Evolutionary conservation across 1,284 basidiomycete species (phyloP).

Genomic region (Leccinum subrobustum): DNA sequence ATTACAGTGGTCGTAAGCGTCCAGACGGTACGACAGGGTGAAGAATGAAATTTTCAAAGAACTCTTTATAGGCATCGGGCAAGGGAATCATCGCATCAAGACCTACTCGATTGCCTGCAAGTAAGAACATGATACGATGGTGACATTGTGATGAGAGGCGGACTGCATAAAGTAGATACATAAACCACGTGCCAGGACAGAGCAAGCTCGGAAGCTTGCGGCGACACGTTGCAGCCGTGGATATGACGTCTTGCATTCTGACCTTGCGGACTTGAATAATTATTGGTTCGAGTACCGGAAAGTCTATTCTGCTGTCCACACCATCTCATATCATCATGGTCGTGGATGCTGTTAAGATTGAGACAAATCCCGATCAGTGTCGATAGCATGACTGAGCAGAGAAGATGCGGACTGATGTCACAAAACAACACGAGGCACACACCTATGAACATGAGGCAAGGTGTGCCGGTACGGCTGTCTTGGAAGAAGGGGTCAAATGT

Average conservation of each 20-base stretch:
- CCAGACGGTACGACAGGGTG: slow-evolving; percentile 13
- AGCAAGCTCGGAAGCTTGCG: slow-evolving; percentile 36
- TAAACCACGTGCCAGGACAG: slow-evolving; percentile 34
- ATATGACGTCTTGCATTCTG: slow-evolving; percentile 7
- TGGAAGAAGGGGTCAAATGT: neutral
- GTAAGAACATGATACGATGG: slow-evolving; percentile 7
- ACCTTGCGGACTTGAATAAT: neutral
- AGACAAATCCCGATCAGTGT: neutral
- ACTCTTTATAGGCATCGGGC: slow-evolving; percentile 19
- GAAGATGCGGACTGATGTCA: neutral
- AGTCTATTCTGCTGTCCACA: neutral
- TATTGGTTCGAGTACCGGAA: neutral
- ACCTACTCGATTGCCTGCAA: neutral
- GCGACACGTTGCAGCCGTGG: slow-evolving; percentile 30
- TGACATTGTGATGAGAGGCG: slow-evolving; percentile 21
- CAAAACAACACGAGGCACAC: slow-evolving; percentile 6
- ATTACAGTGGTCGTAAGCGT: slow-evolving; percentile 6
- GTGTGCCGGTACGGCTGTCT: neutral
- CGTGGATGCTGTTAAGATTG: neutral
- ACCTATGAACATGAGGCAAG: slow-evolving; percentile 10
- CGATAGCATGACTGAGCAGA: neutral
- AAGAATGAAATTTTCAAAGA: neutral
- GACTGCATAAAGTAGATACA: slow-evolving; percentile 17
- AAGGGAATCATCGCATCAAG: neutral
- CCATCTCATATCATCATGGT: neutral